Percentiles rank a stretch among this genome's conserved stretches.
Evolutionary conservation across 768 basidiomycete genomes (phyloP).

Genomic region (Trametes elegans): DNA sequence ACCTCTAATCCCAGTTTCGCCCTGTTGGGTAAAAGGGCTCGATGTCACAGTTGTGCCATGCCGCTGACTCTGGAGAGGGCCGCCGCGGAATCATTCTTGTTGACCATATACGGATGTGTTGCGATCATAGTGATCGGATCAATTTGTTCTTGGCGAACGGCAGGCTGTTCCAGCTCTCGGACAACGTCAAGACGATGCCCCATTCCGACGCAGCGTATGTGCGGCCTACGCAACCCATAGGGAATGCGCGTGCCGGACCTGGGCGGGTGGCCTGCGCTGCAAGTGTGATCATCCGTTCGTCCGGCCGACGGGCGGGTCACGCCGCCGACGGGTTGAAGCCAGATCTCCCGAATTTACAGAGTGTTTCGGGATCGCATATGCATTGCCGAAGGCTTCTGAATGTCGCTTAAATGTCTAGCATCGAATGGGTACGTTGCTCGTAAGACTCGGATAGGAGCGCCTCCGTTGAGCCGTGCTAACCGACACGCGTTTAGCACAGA

Average conservation of each 20-base stretch:
- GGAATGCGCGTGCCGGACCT: no score
- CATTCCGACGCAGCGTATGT: no score
- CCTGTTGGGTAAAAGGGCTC: conserved; percentile 9
- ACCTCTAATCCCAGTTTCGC: neutral
- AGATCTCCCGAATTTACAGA: no score
- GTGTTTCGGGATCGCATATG: no score
- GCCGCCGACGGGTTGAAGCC: neutral
- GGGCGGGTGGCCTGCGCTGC: neutral
- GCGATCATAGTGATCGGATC: conserved; percentile 9
- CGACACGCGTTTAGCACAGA: neutral
- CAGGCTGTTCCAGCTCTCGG: neutral
- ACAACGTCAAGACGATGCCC: neutral
- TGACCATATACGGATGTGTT: conserved; percentile 4
- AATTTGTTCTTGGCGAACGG: neutral
- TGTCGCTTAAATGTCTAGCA: conserved; percentile 7
- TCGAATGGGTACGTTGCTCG: neutral
- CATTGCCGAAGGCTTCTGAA: no score
- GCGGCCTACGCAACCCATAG: no score
- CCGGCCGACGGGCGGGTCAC: neutral
- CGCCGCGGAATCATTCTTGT: conserved; percentile 15
- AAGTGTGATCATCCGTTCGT: conserved; percentile 2
- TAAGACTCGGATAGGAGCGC: conserved; percentile 1
- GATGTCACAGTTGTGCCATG: no score
- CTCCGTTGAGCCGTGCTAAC: neutral
- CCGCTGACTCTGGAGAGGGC: no score